Evolutionary conservation across 164 flowering plant species (phyloP).

Genomic region (Liriodendron chinense): DNA sequence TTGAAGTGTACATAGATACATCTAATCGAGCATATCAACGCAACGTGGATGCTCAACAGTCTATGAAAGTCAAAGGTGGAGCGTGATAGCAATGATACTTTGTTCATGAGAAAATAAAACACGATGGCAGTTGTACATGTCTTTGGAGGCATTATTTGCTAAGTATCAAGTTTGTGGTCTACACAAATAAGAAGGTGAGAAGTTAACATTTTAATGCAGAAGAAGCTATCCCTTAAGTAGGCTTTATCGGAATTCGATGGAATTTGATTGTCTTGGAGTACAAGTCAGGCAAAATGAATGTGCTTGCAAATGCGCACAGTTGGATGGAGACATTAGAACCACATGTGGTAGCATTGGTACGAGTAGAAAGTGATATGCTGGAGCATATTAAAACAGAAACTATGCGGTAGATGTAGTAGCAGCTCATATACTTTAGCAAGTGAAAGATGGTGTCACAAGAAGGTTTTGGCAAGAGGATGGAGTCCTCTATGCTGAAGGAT

Average conservation of each 20-base stretch:
- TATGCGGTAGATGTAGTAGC: too few relatives aligned
- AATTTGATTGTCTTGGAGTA: not conserved
- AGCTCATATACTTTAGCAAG: too few relatives aligned
- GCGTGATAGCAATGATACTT: not conserved
- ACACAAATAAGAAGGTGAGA: not conserved
- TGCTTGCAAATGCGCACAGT: not conserved
- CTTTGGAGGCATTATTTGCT: slow-evolving; percentile 2
- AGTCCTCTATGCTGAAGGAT: slow-evolving; percentile 6
- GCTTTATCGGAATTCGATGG: not conserved
- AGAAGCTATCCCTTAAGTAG: not conserved
- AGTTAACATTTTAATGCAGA: not conserved
- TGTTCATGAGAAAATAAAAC: not conserved
- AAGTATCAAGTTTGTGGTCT: not conserved
- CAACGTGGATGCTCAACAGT: not conserved
- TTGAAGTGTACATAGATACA: slow-evolving; percentile 1
- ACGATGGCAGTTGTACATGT: slow-evolving; percentile 1
- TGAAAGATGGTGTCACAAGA: not conserved
- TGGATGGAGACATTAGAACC: not conserved
- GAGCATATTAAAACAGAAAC: not conserved
- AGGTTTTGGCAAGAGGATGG: slow-evolving; percentile 19
- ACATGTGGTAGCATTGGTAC: not conserved
- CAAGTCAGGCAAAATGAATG: not conserved
- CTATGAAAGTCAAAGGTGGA: not conserved
- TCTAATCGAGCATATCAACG: not conserved
- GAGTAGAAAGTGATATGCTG: not conserved